These are phyloP conservation scores for Cryptococcus amylolentus DNA, from an alignment of 1,284 basidiomycete species.

Conservation along the genomic window DNA sequence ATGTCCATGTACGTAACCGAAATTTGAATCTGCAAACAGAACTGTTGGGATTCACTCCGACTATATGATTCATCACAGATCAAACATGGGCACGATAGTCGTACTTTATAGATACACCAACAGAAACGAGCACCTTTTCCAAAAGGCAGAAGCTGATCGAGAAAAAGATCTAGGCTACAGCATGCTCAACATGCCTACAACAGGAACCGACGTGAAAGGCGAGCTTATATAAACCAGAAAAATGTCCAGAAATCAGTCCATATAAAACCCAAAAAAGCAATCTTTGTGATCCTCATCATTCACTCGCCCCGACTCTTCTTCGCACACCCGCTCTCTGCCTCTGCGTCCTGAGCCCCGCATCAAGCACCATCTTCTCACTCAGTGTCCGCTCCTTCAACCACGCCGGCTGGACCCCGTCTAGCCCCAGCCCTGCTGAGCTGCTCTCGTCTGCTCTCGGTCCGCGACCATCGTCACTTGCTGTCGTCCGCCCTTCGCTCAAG, in stretches of 20 bases:
- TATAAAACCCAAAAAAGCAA: neutral
- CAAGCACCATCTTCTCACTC: conserved; percentile 28
- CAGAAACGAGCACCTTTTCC: too few relatives aligned
- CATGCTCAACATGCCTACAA: too few relatives aligned
- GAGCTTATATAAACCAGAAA: too few relatives aligned
- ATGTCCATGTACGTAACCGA: neutral
- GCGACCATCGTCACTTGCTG: neutral
- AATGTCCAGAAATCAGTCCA: neutral
- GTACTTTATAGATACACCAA: too few relatives aligned
- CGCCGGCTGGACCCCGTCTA: conserved; percentile 8
- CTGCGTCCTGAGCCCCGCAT: conserved; percentile 26
- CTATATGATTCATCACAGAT: too few relatives aligned
- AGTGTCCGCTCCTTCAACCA: conserved; percentile 24
- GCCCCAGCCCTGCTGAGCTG: neutral
- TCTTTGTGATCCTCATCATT: neutral
- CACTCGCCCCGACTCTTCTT: neutral
- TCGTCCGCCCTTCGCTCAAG: neutral
- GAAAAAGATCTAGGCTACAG: too few relatives aligned
- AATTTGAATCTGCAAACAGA: neutral
- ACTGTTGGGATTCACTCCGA: neutral
- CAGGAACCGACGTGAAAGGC: too few relatives aligned
- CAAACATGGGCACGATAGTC: too few relatives aligned
- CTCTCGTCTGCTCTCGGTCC: neutral
- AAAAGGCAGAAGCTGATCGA: too few relatives aligned
- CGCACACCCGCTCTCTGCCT: neutral